Evolutionary conservation across 1,139 yeast genomes (phyloP).

Genomic region (Suhomyces yuchorum): DNA sequence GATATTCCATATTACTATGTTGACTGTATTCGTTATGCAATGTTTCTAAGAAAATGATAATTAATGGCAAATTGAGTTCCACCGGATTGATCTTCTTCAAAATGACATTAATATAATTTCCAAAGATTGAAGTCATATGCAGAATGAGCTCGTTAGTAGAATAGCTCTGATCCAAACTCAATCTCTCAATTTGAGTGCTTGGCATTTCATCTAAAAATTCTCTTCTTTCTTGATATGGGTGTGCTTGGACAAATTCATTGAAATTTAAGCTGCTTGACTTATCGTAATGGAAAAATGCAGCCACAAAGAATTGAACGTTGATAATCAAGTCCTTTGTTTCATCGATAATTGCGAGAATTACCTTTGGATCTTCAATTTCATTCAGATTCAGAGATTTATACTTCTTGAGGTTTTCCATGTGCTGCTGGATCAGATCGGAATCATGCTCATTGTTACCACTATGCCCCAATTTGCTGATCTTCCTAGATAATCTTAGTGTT

Average conservation of each 20-base stretch:
- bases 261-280: slow-evolving; percentile 42
- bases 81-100: slow-evolving; percentile 41
- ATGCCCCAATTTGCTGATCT: slow-evolving; percentile 21
- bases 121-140: slow-evolving; percentile 58
- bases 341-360: slow-evolving; percentile 45
- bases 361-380: slow-evolving; percentile 41
- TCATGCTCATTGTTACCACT: slow-evolving; percentile 6
- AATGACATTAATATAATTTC: slow-evolving; percentile 43
- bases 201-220: slow-evolving; percentile 30
- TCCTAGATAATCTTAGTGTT: slow-evolving; percentile 35
- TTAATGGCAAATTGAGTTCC: slow-evolving; percentile 39
- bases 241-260: slow-evolving; percentile 45
- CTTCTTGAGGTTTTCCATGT: slow-evolving; percentile 17
- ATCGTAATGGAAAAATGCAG: slow-evolving; percentile 66
- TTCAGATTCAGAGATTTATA: slow-evolving; percentile 18
- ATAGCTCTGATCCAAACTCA: slow-evolving; percentile 30
- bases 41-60: slow-evolving; percentile 44
- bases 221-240: slow-evolving; percentile 40
- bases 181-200: slow-evolving; percentile 20
- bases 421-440: slow-evolving; percentile 15
- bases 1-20: slow-evolving; percentile 60
- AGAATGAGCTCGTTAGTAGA: slow-evolving; percentile 54
- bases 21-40: slow-evolving; percentile 37
- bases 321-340: slow-evolving; percentile 39
- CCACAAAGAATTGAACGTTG: slow-evolving; percentile 65